Evolutionary conservation across 345 rosid genomes (phyloP), one percentile per base, ranked within the genome.

Genomic region (Passiflora organensis): DNA sequence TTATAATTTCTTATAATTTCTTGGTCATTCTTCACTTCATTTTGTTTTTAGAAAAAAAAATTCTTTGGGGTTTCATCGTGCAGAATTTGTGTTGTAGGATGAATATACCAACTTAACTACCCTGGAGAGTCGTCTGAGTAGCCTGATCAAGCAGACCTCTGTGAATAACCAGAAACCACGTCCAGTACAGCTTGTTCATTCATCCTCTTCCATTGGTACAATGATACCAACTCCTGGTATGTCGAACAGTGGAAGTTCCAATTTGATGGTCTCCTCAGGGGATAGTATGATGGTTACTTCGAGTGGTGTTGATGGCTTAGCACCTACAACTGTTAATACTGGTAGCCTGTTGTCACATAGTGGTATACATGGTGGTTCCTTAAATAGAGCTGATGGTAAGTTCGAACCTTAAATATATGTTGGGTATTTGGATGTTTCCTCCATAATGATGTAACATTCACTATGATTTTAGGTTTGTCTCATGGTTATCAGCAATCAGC

Each of bases 141-240:
- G 22, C 51, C 51, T 93, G 56, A 41, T 89, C 55, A 82, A 57
- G 72, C 67, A 69, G 32, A 20, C 64, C 41, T 18, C 77, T 53
- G 59, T 32, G 51, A 80, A 53, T 56, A 68, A 25, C 58, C 69
- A 75, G 62, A 77, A 52, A 57, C 87, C 80, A 46, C 84, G 80
- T 25, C 82, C 53, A 53, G 73, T 15, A 10, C 82, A 79, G 58
- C 70, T 60, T 70, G 78, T 75, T 65, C 75, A 70, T 80, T 74
- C 96, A 15, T 71, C 89, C 25, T 52, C 93, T 23, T 52, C 86
- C 13, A 57, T 80, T 72, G 83, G 83, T 56, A 80, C 89, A 36
- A 86, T 93, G 96, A 89, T 93, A 56, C 96, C 96, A 22, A 93
- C 94, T 16, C 96, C 95, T 61, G 99, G 99, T 45, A 77, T 93